These are phyloP conservation scores for Kluyveromyces marxianus DNA, from an alignment of 1,139 yeast genomes.

Conservation along the genomic window DNA sequence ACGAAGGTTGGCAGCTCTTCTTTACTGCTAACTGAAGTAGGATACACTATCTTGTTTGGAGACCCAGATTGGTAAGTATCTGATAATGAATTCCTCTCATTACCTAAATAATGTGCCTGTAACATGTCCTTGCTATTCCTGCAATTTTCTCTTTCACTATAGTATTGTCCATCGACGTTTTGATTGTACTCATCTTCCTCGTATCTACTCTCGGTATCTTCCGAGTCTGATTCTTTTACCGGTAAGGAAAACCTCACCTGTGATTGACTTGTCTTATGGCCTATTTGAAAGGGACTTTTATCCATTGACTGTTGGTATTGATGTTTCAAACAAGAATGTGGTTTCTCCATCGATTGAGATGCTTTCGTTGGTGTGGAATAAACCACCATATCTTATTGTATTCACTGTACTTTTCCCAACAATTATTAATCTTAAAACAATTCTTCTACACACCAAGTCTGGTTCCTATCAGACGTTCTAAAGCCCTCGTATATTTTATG, in stretches of 20 bases:
- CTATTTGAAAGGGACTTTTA: neutral
- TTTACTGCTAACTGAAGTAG: conserved; percentile 7
- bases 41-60: conserved; percentile 15
- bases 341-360: neutral
- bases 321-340: neutral
- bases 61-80: conserved; percentile 3
- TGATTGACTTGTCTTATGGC: conserved; percentile 19
- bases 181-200: neutral
- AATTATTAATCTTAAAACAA: too few relatives aligned
- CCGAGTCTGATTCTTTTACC: conserved; percentile 5
- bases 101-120: too few relatives aligned
- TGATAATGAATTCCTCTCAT: neutral
- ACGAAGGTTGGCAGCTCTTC: conserved; percentile 18
- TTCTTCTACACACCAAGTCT: too few relatives aligned
- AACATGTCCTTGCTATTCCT: too few relatives aligned
- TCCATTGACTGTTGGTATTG: conserved; percentile 7
- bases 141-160: too few relatives aligned
- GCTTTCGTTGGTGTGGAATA: neutral
- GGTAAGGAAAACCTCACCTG: conserved; percentile 29
- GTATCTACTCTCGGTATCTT: neutral
- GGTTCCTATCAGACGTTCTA: too few relatives aligned
- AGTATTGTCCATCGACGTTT: neutral
- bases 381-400: neutral
- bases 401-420: neutral
- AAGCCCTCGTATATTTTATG: too few relatives aligned